These are phyloP conservation scores for Umbelopsis sp. DNA, from an alignment of 192 early-diverging fungal species.

Conservation along the genomic window DNA sequence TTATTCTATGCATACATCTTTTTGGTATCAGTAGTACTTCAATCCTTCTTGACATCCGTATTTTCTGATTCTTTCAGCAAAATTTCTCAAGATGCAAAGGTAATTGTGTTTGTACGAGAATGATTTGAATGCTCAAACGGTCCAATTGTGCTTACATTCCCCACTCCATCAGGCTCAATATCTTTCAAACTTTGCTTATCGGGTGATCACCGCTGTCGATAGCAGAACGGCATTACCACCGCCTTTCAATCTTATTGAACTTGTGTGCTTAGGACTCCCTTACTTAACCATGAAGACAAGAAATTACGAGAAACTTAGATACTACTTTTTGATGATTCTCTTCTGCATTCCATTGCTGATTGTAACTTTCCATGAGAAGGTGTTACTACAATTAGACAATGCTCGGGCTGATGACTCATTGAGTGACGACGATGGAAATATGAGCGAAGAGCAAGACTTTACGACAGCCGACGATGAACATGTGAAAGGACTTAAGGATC, in stretches of 20 bases:
- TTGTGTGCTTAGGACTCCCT: not conserved
- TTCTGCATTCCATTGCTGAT: conserved; percentile 7
- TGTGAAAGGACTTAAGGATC: not conserved
- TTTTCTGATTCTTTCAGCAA: conserved; percentile 22
- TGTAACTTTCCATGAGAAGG: conserved; percentile 14
- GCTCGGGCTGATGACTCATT: not conserved
- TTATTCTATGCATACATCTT: conserved; percentile 21
- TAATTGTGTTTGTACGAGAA: not conserved
- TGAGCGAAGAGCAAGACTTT: conserved; percentile 11
- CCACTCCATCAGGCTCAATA: conserved; percentile 14
- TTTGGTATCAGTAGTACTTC: conserved; percentile 12
- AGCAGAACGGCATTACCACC: conserved; percentile 1
- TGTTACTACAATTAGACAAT: not conserved
- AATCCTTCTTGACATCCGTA: conserved; percentile 20
- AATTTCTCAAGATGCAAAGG: conserved; percentile 18
- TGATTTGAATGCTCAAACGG: no score
- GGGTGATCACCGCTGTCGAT: conserved; percentile 10
- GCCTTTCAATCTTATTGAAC: conserved; percentile 19
- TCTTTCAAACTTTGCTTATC: conserved; percentile 17
- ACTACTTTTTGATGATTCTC: not conserved
- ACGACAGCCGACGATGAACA: not conserved
- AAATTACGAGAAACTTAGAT: not conserved
- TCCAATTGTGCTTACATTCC: not conserved
- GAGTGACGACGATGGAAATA: conserved; percentile 9
- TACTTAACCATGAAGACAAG: not conserved